Conservation (phyloP, 495 filamentous ascomycete species). For the Penicillium ochrochloron region DNA sequence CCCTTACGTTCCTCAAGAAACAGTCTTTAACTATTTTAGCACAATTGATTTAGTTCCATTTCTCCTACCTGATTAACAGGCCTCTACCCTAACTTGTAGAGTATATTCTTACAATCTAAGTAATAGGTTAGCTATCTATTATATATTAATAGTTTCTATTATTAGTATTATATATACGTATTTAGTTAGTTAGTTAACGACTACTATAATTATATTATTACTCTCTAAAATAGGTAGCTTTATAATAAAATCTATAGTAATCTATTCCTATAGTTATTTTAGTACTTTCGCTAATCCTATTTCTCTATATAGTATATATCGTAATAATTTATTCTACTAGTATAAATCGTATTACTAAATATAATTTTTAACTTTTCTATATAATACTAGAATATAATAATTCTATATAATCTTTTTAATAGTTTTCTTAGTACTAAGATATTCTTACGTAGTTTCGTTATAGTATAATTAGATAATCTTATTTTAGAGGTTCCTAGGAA, state of each 20-base stretch:
- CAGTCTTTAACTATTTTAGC: too few relatives aligned
- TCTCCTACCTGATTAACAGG: too few relatives aligned
- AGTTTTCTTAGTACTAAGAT: background rate
- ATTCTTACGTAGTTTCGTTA: background rate
- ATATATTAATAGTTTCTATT: background rate
- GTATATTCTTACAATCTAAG: too few relatives aligned
- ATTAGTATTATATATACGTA: background rate
- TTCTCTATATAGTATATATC: background rate
- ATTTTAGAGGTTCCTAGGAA: constrained; percentile 6
- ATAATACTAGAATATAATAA: background rate
- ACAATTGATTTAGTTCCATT: too few relatives aligned
- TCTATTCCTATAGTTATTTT: background rate
- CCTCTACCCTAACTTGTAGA: too few relatives aligned
- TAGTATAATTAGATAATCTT: background rate
- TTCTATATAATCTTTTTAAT: background rate
- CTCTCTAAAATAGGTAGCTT: background rate
- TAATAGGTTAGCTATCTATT: too few relatives aligned
- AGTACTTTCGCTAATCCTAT: background rate
- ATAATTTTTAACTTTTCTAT: background rate
- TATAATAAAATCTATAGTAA: constrained; percentile 2
- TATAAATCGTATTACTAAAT: background rate
- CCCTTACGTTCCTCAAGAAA: too few relatives aligned
- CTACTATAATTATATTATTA: constrained; percentile 4
- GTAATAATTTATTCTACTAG: background rate
- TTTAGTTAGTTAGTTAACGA: constrained; percentile 9